Evolutionary conservation across 805 yeast genomes (phyloP).

Genomic region (Spathaspora passalidarum): DNA sequence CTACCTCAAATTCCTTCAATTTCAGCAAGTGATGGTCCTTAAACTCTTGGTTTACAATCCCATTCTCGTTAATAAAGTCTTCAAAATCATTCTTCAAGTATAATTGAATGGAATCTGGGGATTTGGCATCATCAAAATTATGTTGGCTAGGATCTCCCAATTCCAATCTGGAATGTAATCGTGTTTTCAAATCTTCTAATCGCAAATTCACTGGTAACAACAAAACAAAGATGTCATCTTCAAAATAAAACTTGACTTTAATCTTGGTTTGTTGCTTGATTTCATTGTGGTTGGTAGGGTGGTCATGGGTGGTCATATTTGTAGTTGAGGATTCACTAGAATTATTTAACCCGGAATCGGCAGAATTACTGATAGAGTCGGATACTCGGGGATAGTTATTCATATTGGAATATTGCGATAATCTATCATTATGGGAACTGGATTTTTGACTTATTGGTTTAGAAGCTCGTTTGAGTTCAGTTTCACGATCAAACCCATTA

Average conservation of each 20-base stretch:
- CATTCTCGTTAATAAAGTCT: conserved; percentile 31
- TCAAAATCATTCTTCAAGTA: conserved; percentile 42
- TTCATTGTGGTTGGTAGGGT: conserved; percentile 20
- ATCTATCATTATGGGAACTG: conserved; percentile 48
- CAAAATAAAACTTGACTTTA: conserved; percentile 73
- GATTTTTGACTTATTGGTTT: conserved; percentile 39
- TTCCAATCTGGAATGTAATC: conserved; percentile 46
- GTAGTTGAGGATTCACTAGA: conserved; percentile 18
- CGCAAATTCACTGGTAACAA: conserved; percentile 48
- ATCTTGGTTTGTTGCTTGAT: conserved; percentile 26
- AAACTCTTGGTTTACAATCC: conserved; percentile 26
- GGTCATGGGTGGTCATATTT: conserved; percentile 12
- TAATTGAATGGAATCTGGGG: conserved; percentile 24
- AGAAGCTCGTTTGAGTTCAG: conserved; percentile 23
- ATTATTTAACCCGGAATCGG: conserved; percentile 18
- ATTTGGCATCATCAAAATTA: conserved; percentile 10
- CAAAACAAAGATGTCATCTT: conserved; percentile 79
- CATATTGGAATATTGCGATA: conserved; percentile 47
- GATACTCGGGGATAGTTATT: conserved; percentile 15
- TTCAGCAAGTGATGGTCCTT: conserved; percentile 21
- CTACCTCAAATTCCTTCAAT: conserved; percentile 34
- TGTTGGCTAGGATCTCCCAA: conserved; percentile 29
- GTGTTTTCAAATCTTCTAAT: conserved; percentile 47
- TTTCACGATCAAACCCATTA: conserved; percentile 59
- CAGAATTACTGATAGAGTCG: conserved; percentile 6